These are phyloP conservation scores for Pyrus communis DNA, from an alignment of 306 rosid genomes.

Conservation along the genomic window DNA sequence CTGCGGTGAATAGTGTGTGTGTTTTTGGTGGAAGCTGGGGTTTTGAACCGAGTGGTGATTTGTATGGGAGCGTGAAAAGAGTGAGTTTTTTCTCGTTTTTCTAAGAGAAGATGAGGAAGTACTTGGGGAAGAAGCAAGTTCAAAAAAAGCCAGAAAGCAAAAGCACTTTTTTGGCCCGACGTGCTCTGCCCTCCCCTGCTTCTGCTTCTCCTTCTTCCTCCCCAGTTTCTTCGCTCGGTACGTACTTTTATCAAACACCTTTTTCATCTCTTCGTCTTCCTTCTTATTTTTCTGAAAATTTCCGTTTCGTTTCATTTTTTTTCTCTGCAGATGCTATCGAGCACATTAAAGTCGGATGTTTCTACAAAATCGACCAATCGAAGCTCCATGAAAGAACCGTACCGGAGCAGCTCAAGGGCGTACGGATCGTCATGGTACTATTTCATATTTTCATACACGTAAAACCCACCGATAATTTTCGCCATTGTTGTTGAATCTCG, in stretches of 20 bases:
- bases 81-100: neutral
- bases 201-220: constrained; percentile 24
- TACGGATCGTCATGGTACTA: constrained; percentile 65
- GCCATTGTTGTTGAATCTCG: neutral
- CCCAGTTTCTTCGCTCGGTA: constrained; percentile 26
- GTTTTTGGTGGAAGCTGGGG: neutral
- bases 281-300: neutral
- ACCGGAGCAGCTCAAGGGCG: constrained; percentile 49
- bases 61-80: neutral
- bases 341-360: constrained; percentile 50
- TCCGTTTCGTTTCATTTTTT: neutral
- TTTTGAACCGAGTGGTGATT: neutral
- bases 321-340: constrained; percentile 27
- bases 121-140: constrained; percentile 26
- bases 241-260: neutral
- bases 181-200: constrained; percentile 24
- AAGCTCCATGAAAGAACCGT: constrained; percentile 34
- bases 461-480: neutral
- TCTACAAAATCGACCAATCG: constrained; percentile 60
- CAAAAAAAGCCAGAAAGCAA: constrained; percentile 16
- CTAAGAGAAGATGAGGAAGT: constrained; percentile 28
- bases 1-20: neutral
- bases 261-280: neutral
- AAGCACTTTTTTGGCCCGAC: constrained; percentile 42
- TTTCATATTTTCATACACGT: neutral